Evolutionary conservation across 768 basidiomycete species (phyloP), one percentile per base, ranked within the genome.

Genomic region (Xerocomellus dryophilus): DNA sequence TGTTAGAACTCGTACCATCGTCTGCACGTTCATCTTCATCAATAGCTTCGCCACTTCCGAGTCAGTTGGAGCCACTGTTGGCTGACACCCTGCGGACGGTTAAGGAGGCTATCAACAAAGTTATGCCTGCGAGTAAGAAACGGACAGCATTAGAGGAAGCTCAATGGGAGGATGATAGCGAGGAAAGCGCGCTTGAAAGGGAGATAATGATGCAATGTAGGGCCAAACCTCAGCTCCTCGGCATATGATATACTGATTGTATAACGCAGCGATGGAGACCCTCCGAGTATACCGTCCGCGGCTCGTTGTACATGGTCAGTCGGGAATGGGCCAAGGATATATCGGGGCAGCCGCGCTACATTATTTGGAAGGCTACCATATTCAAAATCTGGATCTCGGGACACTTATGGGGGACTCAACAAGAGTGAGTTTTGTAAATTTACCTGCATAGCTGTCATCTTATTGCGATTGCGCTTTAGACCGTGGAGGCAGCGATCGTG

Each of bases 341-440:
- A 75, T 98, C 54, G 96, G 92, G 36, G 85, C 94, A 1, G 97
- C 96, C 1, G 84, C 90, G 6, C 71, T 99, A 32, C 94, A 98
- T 73, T 87, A 95, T 67, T 74, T 99, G 18, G 97, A 99, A 74
- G 96, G 97, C 0, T 97, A 90, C 69, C 92, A 98, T 66, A 81
- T 98, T 0, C 97, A 99, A 70, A 93, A 83, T 62, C 78, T 98
- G 48, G 97, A 99, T 66, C 76, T 98, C 17, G 97, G 92, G 10
- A 85, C 84, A 0, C 73, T 99, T 40, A 78, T 98, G 74, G 81
- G 90, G 38, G 96, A 98, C 68, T 90, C 94, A 1, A 85, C 92
- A 1, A 74, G 94, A 66, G 95, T 96, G 55, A 66, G 90, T 75
- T 8, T 14, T 43, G 36, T 9, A 36, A 27, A 15, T 32, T 46